A percentile compares a stretch with the other conserved stretches of the same genome.
Conservation (phyloP, 2,329 filamentous ascomycete species). For the Periconia sp. region DNA sequence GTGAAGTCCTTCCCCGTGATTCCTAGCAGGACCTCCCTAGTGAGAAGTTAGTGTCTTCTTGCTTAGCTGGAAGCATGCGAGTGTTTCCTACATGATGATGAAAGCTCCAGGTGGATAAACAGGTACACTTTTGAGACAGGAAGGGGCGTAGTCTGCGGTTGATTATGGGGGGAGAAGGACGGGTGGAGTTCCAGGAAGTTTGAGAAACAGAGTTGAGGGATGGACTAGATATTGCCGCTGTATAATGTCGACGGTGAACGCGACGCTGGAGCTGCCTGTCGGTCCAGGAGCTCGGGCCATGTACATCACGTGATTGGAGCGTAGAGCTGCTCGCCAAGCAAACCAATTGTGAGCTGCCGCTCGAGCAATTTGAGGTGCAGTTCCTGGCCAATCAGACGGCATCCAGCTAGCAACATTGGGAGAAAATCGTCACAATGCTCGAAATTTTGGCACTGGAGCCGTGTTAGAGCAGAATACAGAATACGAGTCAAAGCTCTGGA, state of each 20-base stretch:
- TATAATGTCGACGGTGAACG: constrained; percentile 13
- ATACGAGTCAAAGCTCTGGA: background rate
- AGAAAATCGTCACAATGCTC: background rate
- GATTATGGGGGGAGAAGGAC: background rate
- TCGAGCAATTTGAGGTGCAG: background rate
- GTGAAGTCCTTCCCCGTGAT: constrained; percentile 99
- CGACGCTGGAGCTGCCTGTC: constrained; percentile 19
- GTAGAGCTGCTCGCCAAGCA: background rate
- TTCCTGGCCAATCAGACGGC: constrained; percentile 1
- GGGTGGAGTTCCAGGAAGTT: background rate
- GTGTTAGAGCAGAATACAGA: no score
- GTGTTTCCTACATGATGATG: constrained; percentile 40
- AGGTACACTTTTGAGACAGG: background rate
- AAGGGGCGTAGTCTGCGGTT: background rate
- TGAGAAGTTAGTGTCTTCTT: no score
- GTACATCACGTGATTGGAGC: background rate
- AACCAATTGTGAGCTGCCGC: background rate
- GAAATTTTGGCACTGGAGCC: no score
- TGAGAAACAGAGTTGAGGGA: background rate
- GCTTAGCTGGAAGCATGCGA: background rate
- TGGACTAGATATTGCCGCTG: background rate
- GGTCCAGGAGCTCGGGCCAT: constrained; percentile 7
- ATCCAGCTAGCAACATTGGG: background rate
- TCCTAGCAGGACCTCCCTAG: constrained; percentile 94
- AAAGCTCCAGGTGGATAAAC: constrained; percentile 13